These are phyloP conservation scores for Rhodamnia rubescens DNA, from an alignment of 345 rosid species.

Conservation along the genomic window DNA sequence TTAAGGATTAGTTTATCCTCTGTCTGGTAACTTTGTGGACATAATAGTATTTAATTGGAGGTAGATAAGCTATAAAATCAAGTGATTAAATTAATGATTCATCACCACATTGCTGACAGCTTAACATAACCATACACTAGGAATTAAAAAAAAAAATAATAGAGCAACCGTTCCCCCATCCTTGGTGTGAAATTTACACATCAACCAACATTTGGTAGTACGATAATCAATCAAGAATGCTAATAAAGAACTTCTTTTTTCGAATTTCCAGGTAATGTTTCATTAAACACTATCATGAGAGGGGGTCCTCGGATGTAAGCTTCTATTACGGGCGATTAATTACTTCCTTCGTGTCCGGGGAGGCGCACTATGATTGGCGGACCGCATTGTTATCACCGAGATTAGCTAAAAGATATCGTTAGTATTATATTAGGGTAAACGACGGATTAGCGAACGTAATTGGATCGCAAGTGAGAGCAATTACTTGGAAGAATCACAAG, in stretches of 20 bases:
- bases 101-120: neutral
- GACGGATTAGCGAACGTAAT: neutral
- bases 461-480: neutral
- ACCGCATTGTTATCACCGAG: slow-evolving; percentile 1
- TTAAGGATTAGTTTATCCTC: neutral
- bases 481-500: neutral
- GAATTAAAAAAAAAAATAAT: neutral
- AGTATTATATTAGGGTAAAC: slow-evolving; percentile 3
- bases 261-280: neutral
- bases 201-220: neutral
- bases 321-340: no score
- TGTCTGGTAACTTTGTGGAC: neutral
- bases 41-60: neutral
- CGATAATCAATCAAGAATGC: neutral
- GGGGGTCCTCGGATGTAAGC: neutral
- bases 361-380: neutral
- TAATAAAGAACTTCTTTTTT: neutral
- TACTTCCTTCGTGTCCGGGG: no score
- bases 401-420: neutral
- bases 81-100: neutral
- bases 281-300: neutral
- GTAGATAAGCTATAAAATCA: neutral
- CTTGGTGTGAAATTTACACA: neutral
- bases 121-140: neutral
- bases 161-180: neutral